Evolutionary conservation across 768 basidiomycete species (phyloP).

Genomic region (Lentinula guzmanii): DNA sequence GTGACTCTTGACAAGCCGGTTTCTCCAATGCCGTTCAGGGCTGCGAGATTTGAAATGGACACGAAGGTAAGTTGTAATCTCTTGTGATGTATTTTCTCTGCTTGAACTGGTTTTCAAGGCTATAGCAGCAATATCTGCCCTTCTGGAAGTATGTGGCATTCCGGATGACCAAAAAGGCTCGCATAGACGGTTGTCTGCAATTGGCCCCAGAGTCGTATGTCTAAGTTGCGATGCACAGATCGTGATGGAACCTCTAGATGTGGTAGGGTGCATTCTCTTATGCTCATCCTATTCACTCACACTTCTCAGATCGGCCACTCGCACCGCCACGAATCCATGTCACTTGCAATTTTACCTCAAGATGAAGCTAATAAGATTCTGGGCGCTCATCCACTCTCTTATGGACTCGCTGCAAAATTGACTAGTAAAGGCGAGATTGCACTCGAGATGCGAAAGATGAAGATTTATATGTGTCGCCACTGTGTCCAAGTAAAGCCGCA

Average conservation of each 20-base stretch:
- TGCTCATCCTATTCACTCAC: not conserved
- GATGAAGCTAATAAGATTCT: slow-evolving; percentile 14
- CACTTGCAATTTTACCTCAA: slow-evolving; percentile 26
- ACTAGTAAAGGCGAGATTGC: slow-evolving; percentile 14
- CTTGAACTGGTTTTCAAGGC: slow-evolving; percentile 29
- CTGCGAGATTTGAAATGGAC: slow-evolving; percentile 52
- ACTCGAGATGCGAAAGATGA: slow-evolving; percentile 23
- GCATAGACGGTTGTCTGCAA: slow-evolving; percentile 11
- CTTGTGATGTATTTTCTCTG: not conserved
- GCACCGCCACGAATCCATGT: slow-evolving; percentile 55
- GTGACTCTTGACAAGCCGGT: slow-evolving; percentile 20
- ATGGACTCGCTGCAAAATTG: slow-evolving; percentile 16
- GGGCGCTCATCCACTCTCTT: slow-evolving; percentile 11
- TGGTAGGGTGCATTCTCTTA: slow-evolving; percentile 30
- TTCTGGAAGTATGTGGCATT: slow-evolving; percentile 25
- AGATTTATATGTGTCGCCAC: slow-evolving; percentile 49
- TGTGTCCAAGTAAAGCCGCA: slow-evolving; percentile 23
- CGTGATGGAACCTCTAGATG: slow-evolving; percentile 37
- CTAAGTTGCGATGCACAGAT: slow-evolving; percentile 43
- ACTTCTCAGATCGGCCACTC: slow-evolving; percentile 52
- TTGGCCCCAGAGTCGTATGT: slow-evolving; percentile 36
- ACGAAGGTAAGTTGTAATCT: slow-evolving; percentile 35
- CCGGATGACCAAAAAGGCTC: slow-evolving; percentile 9
- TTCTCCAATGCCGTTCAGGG: slow-evolving; percentile 33
- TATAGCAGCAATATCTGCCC: slow-evolving; percentile 31